Percentiles rank a stretch among this genome's conserved stretches.
Evolutionary conservation across 1,139 yeast genomes (phyloP).

Genomic region (Debaryomycetaceae sp.): DNA sequence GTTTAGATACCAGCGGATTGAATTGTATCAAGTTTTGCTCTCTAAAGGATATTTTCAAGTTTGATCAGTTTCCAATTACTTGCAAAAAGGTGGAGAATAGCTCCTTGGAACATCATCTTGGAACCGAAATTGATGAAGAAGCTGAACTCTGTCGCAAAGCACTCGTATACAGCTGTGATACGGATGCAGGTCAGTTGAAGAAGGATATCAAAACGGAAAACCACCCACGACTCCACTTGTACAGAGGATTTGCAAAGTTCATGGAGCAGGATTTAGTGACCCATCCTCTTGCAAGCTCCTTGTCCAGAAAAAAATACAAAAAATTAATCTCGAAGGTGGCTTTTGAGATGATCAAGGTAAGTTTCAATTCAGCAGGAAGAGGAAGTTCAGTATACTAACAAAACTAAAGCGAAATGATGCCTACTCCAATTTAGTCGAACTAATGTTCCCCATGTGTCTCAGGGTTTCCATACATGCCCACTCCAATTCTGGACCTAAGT

Average conservation of each 20-base stretch:
- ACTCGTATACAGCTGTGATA: constrained; percentile 37
- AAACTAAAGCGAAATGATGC: constrained; percentile 49
- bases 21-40: constrained; percentile 32
- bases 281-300: constrained; percentile 32
- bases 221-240: constrained; percentile 52
- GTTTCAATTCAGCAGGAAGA: constrained; percentile 2
- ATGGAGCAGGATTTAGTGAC: constrained; percentile 55
- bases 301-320: constrained; percentile 48
- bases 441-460: constrained; percentile 56
- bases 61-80: constrained; percentile 16
- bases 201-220: constrained; percentile 33
- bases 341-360: constrained; percentile 54
- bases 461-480: constrained; percentile 63
- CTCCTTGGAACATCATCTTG: constrained; percentile 28
- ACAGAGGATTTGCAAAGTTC: constrained; percentile 56
- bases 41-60: constrained; percentile 33
- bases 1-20: constrained; percentile 21
- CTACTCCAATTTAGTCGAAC: constrained; percentile 58
- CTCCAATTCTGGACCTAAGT: constrained; percentile 55
- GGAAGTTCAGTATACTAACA: constrained; percentile 9
- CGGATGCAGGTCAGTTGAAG: constrained; percentile 34
- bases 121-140: constrained; percentile 29
- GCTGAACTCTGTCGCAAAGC: constrained; percentile 39
- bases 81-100: constrained; percentile 16
- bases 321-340: constrained; percentile 52